Conservation (phyloP, 2,329 filamentous ascomycete species). For the Penicillium sumatraense region DNA sequence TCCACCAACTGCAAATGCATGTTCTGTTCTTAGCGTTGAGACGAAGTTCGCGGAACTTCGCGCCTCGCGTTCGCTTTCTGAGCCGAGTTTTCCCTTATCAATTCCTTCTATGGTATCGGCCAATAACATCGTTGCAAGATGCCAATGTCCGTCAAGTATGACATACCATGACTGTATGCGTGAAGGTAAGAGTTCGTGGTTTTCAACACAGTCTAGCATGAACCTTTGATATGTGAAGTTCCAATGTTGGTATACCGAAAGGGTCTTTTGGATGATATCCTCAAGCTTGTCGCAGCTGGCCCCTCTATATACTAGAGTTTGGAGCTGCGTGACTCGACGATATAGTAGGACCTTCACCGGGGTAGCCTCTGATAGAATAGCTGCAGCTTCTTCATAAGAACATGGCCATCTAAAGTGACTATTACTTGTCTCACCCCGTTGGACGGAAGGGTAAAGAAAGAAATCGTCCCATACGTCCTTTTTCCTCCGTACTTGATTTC, state of each 20-base stretch:
- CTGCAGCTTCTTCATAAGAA: conserved; percentile 56
- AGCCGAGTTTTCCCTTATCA: conserved; percentile 41
- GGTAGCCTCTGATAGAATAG: conserved; percentile 56
- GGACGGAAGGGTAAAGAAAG: conserved; percentile 32
- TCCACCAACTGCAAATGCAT: conserved; percentile 53
- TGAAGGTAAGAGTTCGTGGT: conserved; percentile 56
- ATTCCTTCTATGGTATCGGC: conserved; percentile 59
- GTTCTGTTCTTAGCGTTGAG: conserved; percentile 48
- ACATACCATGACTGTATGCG: conserved; percentile 67
- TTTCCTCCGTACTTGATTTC: conserved; percentile 9
- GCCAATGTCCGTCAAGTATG: conserved; percentile 62
- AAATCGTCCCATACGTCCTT: conserved; percentile 46
- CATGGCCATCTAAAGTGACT: conserved; percentile 56
- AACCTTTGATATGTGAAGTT: conserved; percentile 57
- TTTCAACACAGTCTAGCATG: conserved; percentile 56
- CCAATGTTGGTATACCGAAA: conserved; percentile 61
- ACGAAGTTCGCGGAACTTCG: conserved; percentile 41
- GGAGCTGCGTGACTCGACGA: conserved; percentile 60
- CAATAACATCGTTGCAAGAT: conserved; percentile 60
- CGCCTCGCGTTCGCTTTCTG: conserved; percentile 26
- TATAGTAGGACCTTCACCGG: conserved; percentile 65
- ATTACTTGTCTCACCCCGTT: conserved; percentile 8
- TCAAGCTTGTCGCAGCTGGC: conserved; percentile 49
- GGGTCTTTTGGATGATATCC: conserved; percentile 52
- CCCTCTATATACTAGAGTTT: conserved; percentile 55